Percentiles rank a stretch among this genome's conserved stretches.
Conservation (phyloP, 2,329 filamentous ascomycete genomes). For the Cryoendolithus antarcticus region DNA sequence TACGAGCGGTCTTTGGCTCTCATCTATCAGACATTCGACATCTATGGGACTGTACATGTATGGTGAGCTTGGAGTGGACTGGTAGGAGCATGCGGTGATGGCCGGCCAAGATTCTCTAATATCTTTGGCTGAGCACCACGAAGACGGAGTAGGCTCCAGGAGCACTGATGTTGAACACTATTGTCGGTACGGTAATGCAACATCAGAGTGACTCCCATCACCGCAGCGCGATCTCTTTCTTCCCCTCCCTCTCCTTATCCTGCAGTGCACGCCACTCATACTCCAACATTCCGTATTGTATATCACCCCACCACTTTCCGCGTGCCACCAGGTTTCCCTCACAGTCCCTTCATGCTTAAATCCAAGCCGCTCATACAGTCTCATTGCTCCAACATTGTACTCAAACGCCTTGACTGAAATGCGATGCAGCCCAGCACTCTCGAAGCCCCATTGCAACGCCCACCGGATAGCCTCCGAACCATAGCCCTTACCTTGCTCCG, state of each 20-base stretch:
- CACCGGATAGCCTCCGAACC: constrained; percentile 37
- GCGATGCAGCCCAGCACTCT: constrained; percentile 18
- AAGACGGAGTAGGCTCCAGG: no score
- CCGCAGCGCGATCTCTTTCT: neutral
- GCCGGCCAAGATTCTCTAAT: no score
- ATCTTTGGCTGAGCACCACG: no score
- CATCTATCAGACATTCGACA: no score
- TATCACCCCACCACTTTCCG: constrained; percentile 25
- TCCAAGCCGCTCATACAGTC: constrained; percentile 35
- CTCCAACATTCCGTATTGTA: constrained; percentile 29
- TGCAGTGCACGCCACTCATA: constrained; percentile 24
- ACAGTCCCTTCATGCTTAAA: constrained; percentile 34
- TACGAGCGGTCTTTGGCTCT: no score
- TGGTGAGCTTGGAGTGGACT: no score
- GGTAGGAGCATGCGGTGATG: no score
- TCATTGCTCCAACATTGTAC: constrained; percentile 33
- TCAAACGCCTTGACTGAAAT: constrained; percentile 27
- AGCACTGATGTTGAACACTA: no score
- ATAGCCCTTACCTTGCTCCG: constrained; percentile 31
- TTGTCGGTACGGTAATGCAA: no score
- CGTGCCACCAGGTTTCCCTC: constrained; percentile 31
- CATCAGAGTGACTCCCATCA: neutral
- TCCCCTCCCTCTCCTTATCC: constrained; percentile 1
- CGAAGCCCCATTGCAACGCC: constrained; percentile 37
- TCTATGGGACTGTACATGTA: no score